phyloP scores from a whole-genome alignment of 2,329 filamentous ascomycete genomes.

The Pseudopithomyces chartarum region DNA sequence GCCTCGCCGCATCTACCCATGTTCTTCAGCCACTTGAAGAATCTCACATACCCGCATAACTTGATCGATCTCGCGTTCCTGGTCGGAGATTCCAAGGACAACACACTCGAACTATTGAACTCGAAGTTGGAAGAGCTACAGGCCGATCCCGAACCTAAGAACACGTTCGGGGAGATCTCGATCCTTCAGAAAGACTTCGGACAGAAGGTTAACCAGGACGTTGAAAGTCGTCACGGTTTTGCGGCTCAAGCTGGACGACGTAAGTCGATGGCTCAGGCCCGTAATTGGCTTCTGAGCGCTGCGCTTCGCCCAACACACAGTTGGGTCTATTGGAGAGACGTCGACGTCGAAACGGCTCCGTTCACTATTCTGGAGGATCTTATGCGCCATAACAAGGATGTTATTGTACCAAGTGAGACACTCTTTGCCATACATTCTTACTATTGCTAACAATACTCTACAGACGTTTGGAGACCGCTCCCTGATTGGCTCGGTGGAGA shows the following conservation, averaged over 20 bases:
- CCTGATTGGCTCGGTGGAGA: conserved; percentile 98
- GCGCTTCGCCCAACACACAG: conserved; percentile 93
- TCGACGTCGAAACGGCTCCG: conserved; percentile 95
- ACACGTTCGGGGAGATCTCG: conserved; percentile 92
- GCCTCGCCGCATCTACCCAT: conserved; percentile 90
- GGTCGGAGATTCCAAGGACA: conserved; percentile 95
- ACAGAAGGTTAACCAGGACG: conserved; percentile 95
- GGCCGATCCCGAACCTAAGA: conserved; percentile 74
- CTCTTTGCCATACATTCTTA: neutral
- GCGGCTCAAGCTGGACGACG: conserved; percentile 90
- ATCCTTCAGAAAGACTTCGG: conserved; percentile 99
- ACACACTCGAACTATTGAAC: conserved; percentile 77
- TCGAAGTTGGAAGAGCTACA: conserved; percentile 80
- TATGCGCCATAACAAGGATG: conserved; percentile 98
- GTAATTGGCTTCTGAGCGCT: conserved; percentile 95
- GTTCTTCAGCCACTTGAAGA: conserved; percentile 98
- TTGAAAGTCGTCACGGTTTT: conserved; percentile 96
- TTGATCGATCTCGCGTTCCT: conserved; percentile 95
- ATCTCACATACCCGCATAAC: conserved; percentile 96
- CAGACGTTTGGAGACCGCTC: conserved; percentile 92
- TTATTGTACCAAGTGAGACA: conserved; percentile 93
- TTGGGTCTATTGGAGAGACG: conserved; percentile 99
- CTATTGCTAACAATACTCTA: conserved; percentile 22
- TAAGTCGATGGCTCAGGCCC: conserved; percentile 96
- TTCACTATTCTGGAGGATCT: conserved; percentile 96